Evolutionary conservation across 2,329 filamentous ascomycete genomes (phyloP).

Genomic region (Xylariomycetidae sp.): DNA sequence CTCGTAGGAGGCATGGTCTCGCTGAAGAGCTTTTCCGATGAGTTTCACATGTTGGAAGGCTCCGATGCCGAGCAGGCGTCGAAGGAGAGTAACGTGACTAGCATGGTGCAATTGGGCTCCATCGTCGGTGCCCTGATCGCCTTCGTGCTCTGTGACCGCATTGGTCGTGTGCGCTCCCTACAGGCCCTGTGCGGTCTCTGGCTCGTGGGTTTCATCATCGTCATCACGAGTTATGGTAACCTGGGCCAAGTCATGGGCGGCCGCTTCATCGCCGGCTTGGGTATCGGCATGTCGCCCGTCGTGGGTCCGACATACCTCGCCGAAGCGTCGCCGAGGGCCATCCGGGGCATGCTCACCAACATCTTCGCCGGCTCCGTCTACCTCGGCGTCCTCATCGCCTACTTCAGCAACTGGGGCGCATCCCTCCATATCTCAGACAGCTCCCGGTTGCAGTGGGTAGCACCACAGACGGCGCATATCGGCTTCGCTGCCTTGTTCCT

Average conservation of each 20-base stretch:
- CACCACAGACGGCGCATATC: constrained; percentile 7
- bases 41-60: constrained; percentile 38
- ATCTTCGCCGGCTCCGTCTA: constrained; percentile 8
- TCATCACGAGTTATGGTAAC: constrained; percentile 6
- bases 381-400: constrained; percentile 7
- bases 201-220: constrained; percentile 17
- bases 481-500: constrained; percentile 6
- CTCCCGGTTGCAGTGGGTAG: constrained; percentile 8
- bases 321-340: constrained; percentile 5
- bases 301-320: constrained; percentile 20
- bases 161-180: constrained; percentile 19
- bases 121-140: constrained; percentile 10
- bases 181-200: constrained; percentile 16
- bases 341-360: constrained; percentile 9
- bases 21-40: constrained; percentile 38
- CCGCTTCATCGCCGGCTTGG: constrained; percentile 37
- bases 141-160: constrained; percentile 19
- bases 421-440: constrained; percentile 3
- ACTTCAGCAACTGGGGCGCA: constrained; percentile 6
- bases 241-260: constrained; percentile 29
- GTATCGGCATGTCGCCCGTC: constrained; percentile 37
- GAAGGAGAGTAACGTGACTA: constrained; percentile 8
- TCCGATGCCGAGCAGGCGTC: constrained; percentile 4
- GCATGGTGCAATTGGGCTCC: constrained; percentile 11
- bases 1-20: constrained; percentile 51